Evolutionary conservation across 768 basidiomycete species (phyloP).

Genomic region (Kwoniella heveanensis): DNA sequence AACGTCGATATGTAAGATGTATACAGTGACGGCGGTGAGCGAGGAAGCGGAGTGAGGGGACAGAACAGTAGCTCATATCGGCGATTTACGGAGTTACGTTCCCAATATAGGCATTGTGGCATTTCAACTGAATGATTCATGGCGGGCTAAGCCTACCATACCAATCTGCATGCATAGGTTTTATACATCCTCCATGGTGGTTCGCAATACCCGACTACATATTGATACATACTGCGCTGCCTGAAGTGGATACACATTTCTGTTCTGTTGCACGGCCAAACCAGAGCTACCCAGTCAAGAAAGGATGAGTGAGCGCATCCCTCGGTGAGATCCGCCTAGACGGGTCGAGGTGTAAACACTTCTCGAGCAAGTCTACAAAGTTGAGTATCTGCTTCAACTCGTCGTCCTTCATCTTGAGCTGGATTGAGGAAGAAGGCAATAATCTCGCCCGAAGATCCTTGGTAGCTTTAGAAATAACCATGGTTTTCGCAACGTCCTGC

Average conservation of each 20-base stretch:
- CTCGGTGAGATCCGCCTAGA: conserved; percentile 81
- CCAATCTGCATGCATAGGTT: no score
- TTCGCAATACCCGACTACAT: no score
- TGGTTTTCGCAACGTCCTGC: conserved; percentile 79
- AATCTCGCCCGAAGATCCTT: conserved; percentile 79
- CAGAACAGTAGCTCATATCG: not conserved
- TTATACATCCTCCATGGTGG: no score
- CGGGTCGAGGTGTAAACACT: conserved; percentile 84
- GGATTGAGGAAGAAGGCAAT: conserved; percentile 72
- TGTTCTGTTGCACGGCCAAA: no score
- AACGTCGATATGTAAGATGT: not conserved
- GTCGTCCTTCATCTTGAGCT: conserved; percentile 76
- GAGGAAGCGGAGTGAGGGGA: not conserved
- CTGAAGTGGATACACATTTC: no score
- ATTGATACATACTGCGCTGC: no score
- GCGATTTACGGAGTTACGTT: not conserved
- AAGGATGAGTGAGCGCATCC: conserved; percentile 84
- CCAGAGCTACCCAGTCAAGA: conserved; percentile 73
- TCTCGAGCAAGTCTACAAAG: conserved; percentile 89
- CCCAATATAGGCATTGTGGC: not conserved
- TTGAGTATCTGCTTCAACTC: conserved; percentile 75
- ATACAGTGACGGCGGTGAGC: not conserved
- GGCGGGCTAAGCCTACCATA: no score
- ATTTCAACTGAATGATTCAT: not conserved
- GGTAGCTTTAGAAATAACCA: conserved; percentile 78